Conservation (phyloP, 192 early-diverging fungal species). For the Jimgerdemannia flammicorona region DNA sequence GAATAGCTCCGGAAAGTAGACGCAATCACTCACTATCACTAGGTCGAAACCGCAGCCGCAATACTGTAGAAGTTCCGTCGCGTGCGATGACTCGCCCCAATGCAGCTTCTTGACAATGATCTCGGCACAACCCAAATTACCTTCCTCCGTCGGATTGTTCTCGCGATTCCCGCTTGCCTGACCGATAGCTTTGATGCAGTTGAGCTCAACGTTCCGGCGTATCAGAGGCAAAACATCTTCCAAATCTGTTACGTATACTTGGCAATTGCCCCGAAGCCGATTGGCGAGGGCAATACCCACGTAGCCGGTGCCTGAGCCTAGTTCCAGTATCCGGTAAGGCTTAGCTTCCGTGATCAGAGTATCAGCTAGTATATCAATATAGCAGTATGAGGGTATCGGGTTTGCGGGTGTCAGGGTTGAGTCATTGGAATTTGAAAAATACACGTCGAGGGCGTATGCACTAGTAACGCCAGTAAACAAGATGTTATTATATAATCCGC, state of each 20-base stretch:
- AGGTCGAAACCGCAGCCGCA: constrained; percentile 29
- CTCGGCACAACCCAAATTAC: constrained; percentile 3
- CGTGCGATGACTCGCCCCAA: constrained; percentile 43
- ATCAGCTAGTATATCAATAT: constrained; percentile 1
- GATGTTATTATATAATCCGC: too few relatives aligned
- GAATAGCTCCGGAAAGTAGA: constrained; percentile 51
- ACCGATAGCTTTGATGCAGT: neutral
- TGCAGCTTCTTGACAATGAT: constrained; percentile 29
- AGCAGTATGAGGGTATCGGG: constrained; percentile 39
- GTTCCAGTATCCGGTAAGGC: constrained; percentile 37
- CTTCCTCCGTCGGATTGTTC: neutral
- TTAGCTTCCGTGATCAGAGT: neutral
- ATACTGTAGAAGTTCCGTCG: constrained; percentile 5
- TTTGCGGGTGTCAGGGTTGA: constrained; percentile 20
- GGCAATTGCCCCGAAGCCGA: constrained; percentile 17
- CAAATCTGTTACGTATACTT: constrained; percentile 42
- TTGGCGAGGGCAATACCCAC: constrained; percentile 43
- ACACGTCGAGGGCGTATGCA: constrained; percentile 41
- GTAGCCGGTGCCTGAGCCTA: constrained; percentile 53
- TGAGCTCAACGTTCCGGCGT: constrained; percentile 30
- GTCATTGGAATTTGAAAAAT: constrained; percentile 26
- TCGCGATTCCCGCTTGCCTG: neutral
- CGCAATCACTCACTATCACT: constrained; percentile 42
- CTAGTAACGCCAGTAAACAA: constrained; percentile 9
- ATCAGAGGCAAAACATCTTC: constrained; percentile 42